Evolutionary conservation across 257 asterid species (phyloP).

Genomic region (Knoxia roxburghii): DNA sequence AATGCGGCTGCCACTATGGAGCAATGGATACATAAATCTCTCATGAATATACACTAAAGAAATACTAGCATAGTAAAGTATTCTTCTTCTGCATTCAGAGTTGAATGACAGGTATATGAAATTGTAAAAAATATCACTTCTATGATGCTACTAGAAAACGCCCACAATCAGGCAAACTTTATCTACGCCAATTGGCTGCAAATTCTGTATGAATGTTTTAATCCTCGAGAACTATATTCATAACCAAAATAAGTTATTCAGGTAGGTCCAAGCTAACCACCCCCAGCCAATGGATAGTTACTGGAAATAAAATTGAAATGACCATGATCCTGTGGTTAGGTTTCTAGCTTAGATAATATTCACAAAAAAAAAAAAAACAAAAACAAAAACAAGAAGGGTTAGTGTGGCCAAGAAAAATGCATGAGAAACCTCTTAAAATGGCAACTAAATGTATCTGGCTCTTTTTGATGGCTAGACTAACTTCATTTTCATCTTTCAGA

Average conservation of each 20-base stretch:
- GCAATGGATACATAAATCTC: background rate
- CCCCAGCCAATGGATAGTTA: background rate
- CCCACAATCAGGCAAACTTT: background rate
- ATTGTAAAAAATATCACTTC: background rate
- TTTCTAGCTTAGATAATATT: background rate
- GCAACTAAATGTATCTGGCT: background rate
- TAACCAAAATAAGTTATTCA: background rate
- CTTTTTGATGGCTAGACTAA: background rate
- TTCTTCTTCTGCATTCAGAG: background rate
- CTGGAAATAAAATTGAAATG: background rate
- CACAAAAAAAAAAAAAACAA: background rate
- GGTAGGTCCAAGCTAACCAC: background rate
- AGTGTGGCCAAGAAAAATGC: background rate
- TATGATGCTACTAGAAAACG: background rate
- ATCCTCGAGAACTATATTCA: background rate
- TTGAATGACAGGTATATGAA: background rate
- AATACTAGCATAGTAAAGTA: background rate
- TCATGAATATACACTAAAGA: background rate
- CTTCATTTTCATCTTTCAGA: too few relatives aligned
- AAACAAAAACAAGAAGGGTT: too few relatives aligned
- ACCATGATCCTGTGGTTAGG: background rate
- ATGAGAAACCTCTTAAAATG: background rate
- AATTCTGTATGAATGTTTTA: background rate
- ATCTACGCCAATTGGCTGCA: background rate
- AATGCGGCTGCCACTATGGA: background rate